These are phyloP conservation scores for Knoxdaviesia capensis DNA, from an alignment of 2,329 filamentous ascomycete genomes.

Conservation along the genomic window DNA sequence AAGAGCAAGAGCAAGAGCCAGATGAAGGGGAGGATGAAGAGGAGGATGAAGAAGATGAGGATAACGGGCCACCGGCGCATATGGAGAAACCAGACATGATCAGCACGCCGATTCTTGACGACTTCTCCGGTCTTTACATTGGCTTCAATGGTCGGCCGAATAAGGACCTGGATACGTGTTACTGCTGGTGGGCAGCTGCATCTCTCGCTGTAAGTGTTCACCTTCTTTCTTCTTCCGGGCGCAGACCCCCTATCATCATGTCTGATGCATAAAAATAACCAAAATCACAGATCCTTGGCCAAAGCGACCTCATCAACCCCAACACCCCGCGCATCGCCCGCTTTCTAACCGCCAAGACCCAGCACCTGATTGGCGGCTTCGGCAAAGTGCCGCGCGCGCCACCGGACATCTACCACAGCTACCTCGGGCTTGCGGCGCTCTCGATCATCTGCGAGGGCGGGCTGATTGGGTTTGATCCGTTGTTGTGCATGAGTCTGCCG, in stretches of 20 bases:
- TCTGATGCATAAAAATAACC: slow-evolving; percentile 2
- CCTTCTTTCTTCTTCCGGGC: slow-evolving; percentile 16
- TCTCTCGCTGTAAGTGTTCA: slow-evolving; percentile 26
- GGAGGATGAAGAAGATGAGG: slow-evolving; percentile 22
- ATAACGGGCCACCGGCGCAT: slow-evolving; percentile 12
- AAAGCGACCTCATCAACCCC: slow-evolving; percentile 34
- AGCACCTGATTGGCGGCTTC: slow-evolving; percentile 71
- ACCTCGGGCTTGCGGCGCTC: slow-evolving; percentile 66
- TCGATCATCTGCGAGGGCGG: slow-evolving; percentile 50
- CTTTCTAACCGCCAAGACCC: slow-evolving; percentile 70
- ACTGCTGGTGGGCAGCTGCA: slow-evolving; percentile 76
- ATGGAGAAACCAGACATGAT: too few species aligned
- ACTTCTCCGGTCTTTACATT: slow-evolving; percentile 22
- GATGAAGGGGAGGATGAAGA: slow-evolving; percentile 22
- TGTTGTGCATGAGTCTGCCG: slow-evolving; percentile 52
- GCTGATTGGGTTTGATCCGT: slow-evolving; percentile 52
- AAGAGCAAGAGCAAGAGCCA: too few species aligned
- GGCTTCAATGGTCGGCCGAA: slow-evolving; percentile 85
- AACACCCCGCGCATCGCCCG: slow-evolving; percentile 33
- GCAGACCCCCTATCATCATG: neutral
- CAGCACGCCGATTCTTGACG: too few species aligned
- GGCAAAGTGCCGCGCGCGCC: slow-evolving; percentile 48
- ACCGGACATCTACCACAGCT: slow-evolving; percentile 74
- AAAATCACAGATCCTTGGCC: slow-evolving; percentile 31
- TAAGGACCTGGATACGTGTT: slow-evolving; percentile 88